Base-by-base conservation (phyloP, 768 basidiomycete genomes). In the Trametopsis cervina region DNA sequence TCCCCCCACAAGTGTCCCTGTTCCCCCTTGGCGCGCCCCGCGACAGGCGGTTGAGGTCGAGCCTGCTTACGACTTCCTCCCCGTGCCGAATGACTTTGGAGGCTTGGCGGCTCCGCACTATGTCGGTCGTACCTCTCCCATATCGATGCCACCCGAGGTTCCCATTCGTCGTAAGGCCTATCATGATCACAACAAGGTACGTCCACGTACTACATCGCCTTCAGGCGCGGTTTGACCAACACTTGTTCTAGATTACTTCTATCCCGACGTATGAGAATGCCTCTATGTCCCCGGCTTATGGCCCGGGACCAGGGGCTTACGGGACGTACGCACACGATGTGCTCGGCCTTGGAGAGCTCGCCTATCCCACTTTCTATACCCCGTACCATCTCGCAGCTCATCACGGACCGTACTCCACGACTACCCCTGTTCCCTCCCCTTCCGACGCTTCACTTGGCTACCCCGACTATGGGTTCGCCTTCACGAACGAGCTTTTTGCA, bases 301-400 rank as follows among this genome's bases (percentile, higher is more conserved):
- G 2, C 24, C 7, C 17, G 10, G 24, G 10, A 26, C 33, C n/a
- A 46, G 22, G n/a, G 36, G 22, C 44, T n/a, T 20, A 15, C 29
- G 29, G 23, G n/a, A 20, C 25, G 44, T 29, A 40, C 29, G 20
- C 4, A 22, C 22, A 46, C 29, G n/a, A 46, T 24, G 21, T 46
- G 33, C 44, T 56, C 12, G 49, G 49, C 17, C 48, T 56, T 24
- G 38, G 46, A 20, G 42, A 39, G 21, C 40, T 50, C 23, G 15
- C n/a, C 3, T 29, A 17, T 11, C n/a, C n/a, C 6, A 46, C 15
- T 15, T 25, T 46, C 20, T 29, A 46, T 15, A 26, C 6, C 15
- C 42, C 20, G 22, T 24, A 20, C 42, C n/a, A 18, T 17, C 4
- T 23, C 9, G 20, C 9, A 15, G 9, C 29, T 7, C 29, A 33